Conservation (phyloP, 257 asterid genomes). For the Solanum phureja region DNA sequence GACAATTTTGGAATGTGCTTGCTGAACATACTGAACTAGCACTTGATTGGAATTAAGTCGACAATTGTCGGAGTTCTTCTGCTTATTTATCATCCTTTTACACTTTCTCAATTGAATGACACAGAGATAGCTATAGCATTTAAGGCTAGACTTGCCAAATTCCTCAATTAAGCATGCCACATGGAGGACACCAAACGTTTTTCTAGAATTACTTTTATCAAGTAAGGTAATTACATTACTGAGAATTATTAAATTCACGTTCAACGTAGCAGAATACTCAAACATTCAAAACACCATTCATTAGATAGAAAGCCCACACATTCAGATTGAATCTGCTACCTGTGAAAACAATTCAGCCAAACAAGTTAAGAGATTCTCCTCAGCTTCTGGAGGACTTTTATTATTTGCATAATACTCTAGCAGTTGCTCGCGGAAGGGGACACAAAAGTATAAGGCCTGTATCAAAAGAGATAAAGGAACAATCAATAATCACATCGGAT, state of each 20-base stretch:
- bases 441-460: slow-evolving; percentile 88
- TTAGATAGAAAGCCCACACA: neutral
- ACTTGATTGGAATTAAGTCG: neutral
- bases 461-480: neutral
- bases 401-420: slow-evolving; percentile 61
- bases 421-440: slow-evolving; percentile 78
- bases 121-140: neutral
- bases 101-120: neutral
- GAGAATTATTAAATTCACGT: neutral
- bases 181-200: neutral
- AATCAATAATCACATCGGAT: neutral
- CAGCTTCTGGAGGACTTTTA: slow-evolving; percentile 48
- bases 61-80: neutral
- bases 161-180: neutral
- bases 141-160: neutral
- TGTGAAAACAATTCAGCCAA: slow-evolving; percentile 80
- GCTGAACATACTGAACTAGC: neutral
- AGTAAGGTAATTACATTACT: neutral
- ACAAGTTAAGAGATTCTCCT: slow-evolving; percentile 82
- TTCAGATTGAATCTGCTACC: slow-evolving; percentile 24
- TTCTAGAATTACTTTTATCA: neutral
- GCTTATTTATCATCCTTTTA: neutral
- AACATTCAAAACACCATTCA: neutral
- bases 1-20: neutral
- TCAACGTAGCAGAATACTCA: neutral